These are phyloP conservation scores for Bisporella sp. DNA, from an alignment of 2,329 filamentous ascomycete species.

Conservation along the genomic window DNA sequence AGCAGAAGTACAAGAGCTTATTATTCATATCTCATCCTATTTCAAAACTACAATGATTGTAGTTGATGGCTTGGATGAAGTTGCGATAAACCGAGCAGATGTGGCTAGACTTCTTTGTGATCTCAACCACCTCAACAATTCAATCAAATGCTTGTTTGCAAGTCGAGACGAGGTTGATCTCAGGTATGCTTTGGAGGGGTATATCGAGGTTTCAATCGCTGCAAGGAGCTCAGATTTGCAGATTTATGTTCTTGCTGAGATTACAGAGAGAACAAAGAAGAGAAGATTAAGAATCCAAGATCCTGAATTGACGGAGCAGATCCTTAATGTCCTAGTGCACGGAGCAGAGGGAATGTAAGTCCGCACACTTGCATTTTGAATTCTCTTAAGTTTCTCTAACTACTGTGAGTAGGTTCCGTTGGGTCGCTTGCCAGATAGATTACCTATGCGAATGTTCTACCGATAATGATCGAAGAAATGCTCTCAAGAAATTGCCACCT, in stretches of 20 bases:
- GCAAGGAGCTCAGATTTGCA: slow-evolving; percentile 10
- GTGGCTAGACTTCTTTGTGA: slow-evolving; percentile 5
- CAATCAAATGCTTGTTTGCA: slow-evolving; percentile 9
- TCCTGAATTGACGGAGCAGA: slow-evolving; percentile 10
- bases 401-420: slow-evolving; percentile 21
- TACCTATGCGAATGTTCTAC: slow-evolving; percentile 21
- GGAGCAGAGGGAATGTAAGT: slow-evolving; percentile 19
- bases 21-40: slow-evolving; percentile 1
- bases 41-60: slow-evolving; percentile 17
- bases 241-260: slow-evolving; percentile 6
- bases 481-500: slow-evolving; percentile 20
- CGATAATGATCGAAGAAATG: slow-evolving; percentile 17
- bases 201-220: slow-evolving; percentile 3
- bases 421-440: slow-evolving; percentile 27
- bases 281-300: slow-evolving; percentile 4
- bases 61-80: slow-evolving; percentile 26
- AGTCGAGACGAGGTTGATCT: slow-evolving; percentile 13
- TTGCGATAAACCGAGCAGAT: slow-evolving; percentile 5
- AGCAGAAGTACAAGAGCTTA: slow-evolving; percentile 3
- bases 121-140: slow-evolving; percentile 4
- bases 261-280: slow-evolving; percentile 6
- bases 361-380: background rate
- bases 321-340: slow-evolving; percentile 8
- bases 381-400: background rate
- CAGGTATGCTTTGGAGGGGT: background rate